Base-by-base conservation (phyloP, 2,329 filamentous ascomycete genomes). In the Cercospora janseana region DNA sequence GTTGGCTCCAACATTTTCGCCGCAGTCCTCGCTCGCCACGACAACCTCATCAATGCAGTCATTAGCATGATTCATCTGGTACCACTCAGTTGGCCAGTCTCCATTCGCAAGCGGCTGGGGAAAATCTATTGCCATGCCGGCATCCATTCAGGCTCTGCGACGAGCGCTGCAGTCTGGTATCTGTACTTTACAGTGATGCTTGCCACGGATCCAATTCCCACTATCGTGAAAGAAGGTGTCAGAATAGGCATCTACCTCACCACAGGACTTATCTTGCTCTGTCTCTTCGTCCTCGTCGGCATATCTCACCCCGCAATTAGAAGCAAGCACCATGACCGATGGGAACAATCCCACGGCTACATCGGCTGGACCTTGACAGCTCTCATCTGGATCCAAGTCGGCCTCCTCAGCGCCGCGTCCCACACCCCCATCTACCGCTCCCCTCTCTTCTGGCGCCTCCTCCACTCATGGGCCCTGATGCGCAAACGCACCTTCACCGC, bases 381-480 rank as follows among this genome's bases (percentile, higher is more conserved):
- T 2, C 69, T 88, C 23, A 84, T 90, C 63, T 86, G 86, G 79
- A 75, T 71, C 0, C 78, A 86, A 51, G 68, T 87, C 8, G 70
- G 79, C 26, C 65, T 73, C 24, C 65, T 70, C 10, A 63, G 69
- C n/a, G 58, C 60, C 9, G 65, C 66, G 15, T 49, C 65, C 10
- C 69, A 71, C 6, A 51, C 45, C 6, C 66, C 70, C 38, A 62
- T 83, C 6, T 43, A 77, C 54, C 50, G 61, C 8, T 73, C 74
- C 6, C 78, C 79, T 0, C 68, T 73, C 1, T 78, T 92, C 68
- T 93, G 86, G 84, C 79, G 83, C 57, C 77, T 91, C 56, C 72
- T 85, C 35, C 81, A 85, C 44, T 86, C 88, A 1, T 94, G 88
- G 87, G 65, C 85, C 3, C 77, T 80, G 50, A 79, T 93, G 23